phyloP scores from a whole-genome alignment of 441 rosid genomes.

The Geranium incanum region DNA sequence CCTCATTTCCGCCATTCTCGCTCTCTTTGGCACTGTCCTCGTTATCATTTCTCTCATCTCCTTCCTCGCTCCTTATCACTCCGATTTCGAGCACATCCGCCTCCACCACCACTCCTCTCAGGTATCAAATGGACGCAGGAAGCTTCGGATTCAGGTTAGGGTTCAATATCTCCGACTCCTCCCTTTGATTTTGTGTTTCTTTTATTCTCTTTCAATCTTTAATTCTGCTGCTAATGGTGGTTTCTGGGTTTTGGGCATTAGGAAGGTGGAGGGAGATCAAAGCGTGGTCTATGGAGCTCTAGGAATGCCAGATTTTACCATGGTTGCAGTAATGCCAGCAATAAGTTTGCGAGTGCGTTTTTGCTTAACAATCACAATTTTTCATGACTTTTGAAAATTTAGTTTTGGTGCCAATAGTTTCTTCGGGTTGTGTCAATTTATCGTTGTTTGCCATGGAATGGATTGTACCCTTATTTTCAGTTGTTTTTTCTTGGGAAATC shows the following conservation, averaged over 20 bases:
- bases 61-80: conserved; percentile 18
- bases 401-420: neutral
- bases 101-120: conserved; percentile 11
- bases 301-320: conserved; percentile 47
- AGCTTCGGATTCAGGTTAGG: conserved; percentile 13
- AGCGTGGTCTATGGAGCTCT: conserved; percentile 60
- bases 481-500: neutral
- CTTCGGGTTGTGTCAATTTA: neutral
- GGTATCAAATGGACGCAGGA: neutral
- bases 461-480: neutral
- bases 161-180: neutral
- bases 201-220: neutral
- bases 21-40: conserved; percentile 18
- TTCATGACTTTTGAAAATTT: neutral
- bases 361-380: neutral
- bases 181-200: neutral
- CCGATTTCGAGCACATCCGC: conserved; percentile 17
- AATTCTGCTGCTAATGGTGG: neutral
- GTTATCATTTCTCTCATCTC: conserved; percentile 22
- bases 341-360: conserved; percentile 43
- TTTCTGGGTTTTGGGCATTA: conserved; percentile 20
- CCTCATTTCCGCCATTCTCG: too few species aligned
- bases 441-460: neutral
- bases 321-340: conserved; percentile 69
- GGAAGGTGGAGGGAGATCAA: conserved; percentile 40